Percentiles rank a stretch among this genome's conserved stretches.
Conservation (phyloP, 2,329 filamentous ascomycete genomes). For the Fusarium denticulatum region DNA sequence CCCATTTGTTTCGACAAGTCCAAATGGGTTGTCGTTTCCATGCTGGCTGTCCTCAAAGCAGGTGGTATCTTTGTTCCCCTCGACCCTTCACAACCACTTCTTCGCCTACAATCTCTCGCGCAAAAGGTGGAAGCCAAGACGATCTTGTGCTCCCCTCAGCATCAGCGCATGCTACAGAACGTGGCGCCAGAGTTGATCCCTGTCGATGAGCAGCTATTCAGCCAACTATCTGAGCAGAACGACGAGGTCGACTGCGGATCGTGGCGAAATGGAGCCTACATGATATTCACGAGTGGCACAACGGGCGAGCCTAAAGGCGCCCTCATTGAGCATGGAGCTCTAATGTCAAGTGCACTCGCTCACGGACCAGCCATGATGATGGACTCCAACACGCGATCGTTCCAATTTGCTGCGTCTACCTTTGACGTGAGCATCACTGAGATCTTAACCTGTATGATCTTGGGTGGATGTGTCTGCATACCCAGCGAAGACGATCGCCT, state of each 20-base stretch:
- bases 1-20: slow-evolving; percentile 46
- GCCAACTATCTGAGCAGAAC: background rate
- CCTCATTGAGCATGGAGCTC: slow-evolving; percentile 34
- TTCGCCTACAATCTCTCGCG: slow-evolving; percentile 21
- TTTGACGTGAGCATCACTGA: slow-evolving; percentile 47
- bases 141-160: slow-evolving; percentile 36
- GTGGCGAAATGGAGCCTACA: slow-evolving; percentile 32
- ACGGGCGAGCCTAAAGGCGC: slow-evolving; percentile 36
- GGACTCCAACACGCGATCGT: slow-evolving; percentile 38
- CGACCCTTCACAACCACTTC: slow-evolving; percentile 34
- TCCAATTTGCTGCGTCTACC: slow-evolving; percentile 48
- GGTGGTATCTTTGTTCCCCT: slow-evolving; percentile 40
- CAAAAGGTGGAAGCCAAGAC: slow-evolving; percentile 29
- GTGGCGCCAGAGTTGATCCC: slow-evolving; percentile 28
- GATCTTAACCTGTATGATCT: slow-evolving; percentile 27
- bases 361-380: slow-evolving; percentile 41
- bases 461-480: slow-evolving; percentile 47
- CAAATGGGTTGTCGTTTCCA: slow-evolving; percentile 42
- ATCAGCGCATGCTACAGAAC: slow-evolving; percentile 17
- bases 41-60: slow-evolving; percentile 42
- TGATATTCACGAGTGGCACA: slow-evolving; percentile 37
- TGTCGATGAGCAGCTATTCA: slow-evolving; percentile 28
- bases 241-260: slow-evolving; percentile 2
- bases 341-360: slow-evolving; percentile 27
- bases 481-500: slow-evolving; percentile 53